These are phyloP conservation scores for Leishmania major DNA, from an alignment of 208 protist species.

Conservation along the genomic window DNA sequence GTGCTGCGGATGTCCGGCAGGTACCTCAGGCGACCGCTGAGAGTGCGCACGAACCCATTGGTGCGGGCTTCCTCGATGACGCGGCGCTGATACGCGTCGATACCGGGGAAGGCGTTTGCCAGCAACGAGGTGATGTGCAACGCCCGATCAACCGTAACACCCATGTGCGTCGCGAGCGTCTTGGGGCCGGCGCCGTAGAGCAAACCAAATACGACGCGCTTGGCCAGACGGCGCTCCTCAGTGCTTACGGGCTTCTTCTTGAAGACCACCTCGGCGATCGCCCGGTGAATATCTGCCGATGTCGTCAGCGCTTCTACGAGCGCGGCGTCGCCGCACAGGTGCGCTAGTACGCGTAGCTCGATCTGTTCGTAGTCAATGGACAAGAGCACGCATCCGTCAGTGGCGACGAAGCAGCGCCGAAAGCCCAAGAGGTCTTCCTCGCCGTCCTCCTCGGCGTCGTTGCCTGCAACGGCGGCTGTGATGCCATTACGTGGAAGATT, in stretches of 20 bases:
- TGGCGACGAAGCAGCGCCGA: constrained; percentile 80
- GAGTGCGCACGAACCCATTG: constrained; percentile 81
- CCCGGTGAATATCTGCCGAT: constrained; percentile 76
- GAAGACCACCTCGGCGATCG: constrained; percentile 81
- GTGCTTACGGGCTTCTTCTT: constrained; percentile 61
- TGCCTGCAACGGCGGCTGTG: not conserved
- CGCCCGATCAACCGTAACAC: constrained; percentile 64
- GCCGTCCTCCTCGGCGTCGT: constrained; percentile 10
- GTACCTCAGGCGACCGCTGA: constrained; percentile 73
- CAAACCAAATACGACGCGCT: constrained; percentile 88
- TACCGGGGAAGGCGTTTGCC: constrained; percentile 59
- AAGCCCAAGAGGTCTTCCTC: constrained; percentile 56
- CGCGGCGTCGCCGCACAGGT: constrained; percentile 73
- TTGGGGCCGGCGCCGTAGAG: constrained; percentile 85
- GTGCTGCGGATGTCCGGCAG: constrained; percentile 74
- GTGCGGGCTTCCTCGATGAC: constrained; percentile 68
- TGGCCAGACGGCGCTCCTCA: constrained; percentile 79
- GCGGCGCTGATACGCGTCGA: constrained; percentile 63
- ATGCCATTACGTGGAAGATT: constrained; percentile 71
- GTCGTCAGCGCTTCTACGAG: constrained; percentile 68
- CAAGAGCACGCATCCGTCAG: constrained; percentile 56
- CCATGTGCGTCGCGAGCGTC: constrained; percentile 74
- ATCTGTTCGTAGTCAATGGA: constrained; percentile 93
- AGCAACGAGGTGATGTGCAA: constrained; percentile 59
- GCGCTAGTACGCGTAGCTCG: constrained; percentile 90